phyloP scores from a whole-genome alignment of 1,139 yeast species.

The Meyerozyma elateridarum region DNA sequence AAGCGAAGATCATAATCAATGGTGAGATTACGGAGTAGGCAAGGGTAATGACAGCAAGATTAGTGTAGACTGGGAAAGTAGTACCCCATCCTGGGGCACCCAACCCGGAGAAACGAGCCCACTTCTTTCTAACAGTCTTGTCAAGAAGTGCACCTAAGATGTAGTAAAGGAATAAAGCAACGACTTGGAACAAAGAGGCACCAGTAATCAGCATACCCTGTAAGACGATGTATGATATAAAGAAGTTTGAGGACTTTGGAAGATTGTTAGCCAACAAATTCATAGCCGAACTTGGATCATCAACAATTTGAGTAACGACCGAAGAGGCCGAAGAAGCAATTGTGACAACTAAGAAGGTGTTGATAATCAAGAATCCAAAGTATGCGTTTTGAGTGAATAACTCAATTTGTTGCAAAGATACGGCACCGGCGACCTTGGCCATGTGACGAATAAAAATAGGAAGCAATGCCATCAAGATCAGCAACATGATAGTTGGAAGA shows the following conservation, averaged over 20 bases:
- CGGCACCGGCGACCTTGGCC: conserved; percentile 65
- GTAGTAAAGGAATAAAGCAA: conserved; percentile 64
- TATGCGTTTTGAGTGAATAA: conserved; percentile 70
- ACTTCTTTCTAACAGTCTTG: conserved; percentile 81
- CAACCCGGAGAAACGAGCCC: conserved; percentile 63
- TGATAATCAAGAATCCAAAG: conserved; percentile 68
- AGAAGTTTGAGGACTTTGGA: conserved; percentile 89
- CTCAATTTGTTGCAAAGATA: conserved; percentile 62
- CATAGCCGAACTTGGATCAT: conserved; percentile 67
- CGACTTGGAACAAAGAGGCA: conserved; percentile 75
- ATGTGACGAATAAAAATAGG: conserved; percentile 66
- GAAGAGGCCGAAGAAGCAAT: conserved; percentile 70
- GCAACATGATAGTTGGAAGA: conserved; percentile 77
- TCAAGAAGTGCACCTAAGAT: conserved; percentile 68
- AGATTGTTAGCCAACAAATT: conserved; percentile 62
- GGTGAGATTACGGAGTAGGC: conserved; percentile 85
- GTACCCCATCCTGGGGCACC: conserved; percentile 82
- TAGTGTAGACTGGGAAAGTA: conserved; percentile 76
- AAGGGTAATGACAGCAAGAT: conserved; percentile 73
- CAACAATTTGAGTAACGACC: conserved; percentile 62
- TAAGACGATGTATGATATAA: conserved; percentile 62
- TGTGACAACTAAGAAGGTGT: conserved; percentile 66
- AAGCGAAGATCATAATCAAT: conserved; percentile 58
- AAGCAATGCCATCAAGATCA: conserved; percentile 74
- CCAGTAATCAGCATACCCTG: conserved; percentile 85